These are phyloP conservation scores for Talaromyces piceae DNA, from an alignment of 2,329 filamentous ascomycete genomes.

Conservation along the genomic window DNA sequence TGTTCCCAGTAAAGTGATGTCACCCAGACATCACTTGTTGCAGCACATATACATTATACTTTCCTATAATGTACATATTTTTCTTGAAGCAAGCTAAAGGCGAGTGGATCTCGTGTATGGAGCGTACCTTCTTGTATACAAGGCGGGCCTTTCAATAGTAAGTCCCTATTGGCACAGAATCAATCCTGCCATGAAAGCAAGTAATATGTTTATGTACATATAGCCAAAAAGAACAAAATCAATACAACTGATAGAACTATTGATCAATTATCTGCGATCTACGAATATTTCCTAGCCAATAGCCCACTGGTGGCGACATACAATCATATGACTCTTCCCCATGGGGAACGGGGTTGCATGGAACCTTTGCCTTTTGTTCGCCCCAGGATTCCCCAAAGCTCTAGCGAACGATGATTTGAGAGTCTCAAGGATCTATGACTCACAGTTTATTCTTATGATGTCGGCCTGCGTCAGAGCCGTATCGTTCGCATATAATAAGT, in stretches of 20 bases:
- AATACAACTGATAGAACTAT: background rate
- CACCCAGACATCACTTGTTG: background rate
- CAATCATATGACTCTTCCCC: conserved; percentile 3
- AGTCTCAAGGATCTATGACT: background rate
- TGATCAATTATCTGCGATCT: no score
- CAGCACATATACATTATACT: background rate
- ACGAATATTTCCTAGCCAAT: background rate
- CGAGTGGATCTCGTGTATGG: background rate
- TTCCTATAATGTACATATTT: background rate
- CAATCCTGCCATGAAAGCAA: no score
- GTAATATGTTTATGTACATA: background rate
- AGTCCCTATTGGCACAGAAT: background rate
- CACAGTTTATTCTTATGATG: background rate
- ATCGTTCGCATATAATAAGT: background rate
- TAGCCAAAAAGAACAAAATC: background rate
- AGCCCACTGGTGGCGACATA: background rate
- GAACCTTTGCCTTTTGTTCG: background rate
- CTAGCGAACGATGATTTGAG: background rate
- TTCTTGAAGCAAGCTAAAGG: background rate
- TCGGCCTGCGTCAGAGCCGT: background rate
- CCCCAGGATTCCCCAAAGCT: background rate
- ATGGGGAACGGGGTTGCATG: background rate
- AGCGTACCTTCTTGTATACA: background rate
- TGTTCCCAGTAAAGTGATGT: background rate
- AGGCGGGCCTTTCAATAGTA: background rate